Percentiles rank a stretch among this genome's conserved stretches.
Evolutionary conservation across 257 asterid species (phyloP).

Genomic region (Perilla frutescens): DNA sequence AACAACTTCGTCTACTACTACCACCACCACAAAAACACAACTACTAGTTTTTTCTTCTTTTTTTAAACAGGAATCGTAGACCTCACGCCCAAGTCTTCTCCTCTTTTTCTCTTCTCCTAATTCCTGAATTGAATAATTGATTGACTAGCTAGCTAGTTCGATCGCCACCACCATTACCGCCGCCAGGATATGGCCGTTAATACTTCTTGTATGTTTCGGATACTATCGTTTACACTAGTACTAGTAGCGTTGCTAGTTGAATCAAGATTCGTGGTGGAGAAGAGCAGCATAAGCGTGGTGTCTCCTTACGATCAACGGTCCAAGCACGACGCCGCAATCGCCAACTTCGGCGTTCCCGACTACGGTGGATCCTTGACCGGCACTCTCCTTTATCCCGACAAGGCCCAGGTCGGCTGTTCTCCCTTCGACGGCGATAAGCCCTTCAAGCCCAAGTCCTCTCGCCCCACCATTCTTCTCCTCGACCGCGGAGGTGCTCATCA

Average conservation of each 20-base stretch:
- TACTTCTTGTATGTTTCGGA: not conserved
- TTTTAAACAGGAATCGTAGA: not conserved
- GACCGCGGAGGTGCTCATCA: constrained; percentile 80
- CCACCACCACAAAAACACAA: not conserved
- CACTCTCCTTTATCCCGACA: constrained; percentile 62
- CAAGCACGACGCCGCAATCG: constrained; percentile 86
- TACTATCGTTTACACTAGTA: not conserved
- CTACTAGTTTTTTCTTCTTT: not conserved
- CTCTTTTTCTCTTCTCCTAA: not conserved
- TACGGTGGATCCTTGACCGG: constrained; percentile 89
- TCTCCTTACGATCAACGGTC: constrained; percentile 63
- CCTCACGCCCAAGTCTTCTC: constrained; percentile 42
- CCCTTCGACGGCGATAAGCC: constrained; percentile 69
- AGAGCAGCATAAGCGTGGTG: constrained; percentile 72
- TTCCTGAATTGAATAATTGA: not conserved
- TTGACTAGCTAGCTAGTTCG: too few species aligned
- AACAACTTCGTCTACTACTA: not conserved
- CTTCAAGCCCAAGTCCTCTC: constrained; percentile 72
- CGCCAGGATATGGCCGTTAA: constrained; percentile 1
- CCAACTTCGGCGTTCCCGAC: constrained; percentile 93
- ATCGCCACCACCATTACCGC: not conserved
- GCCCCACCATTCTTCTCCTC: constrained; percentile 79
- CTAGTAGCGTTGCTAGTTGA: constrained; percentile 3
- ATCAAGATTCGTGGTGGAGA: constrained; percentile 76
- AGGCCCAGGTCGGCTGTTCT: constrained; percentile 59